phyloP scores from a whole-genome alignment of 179 eudicot species.

The Spinacia oleracea region DNA sequence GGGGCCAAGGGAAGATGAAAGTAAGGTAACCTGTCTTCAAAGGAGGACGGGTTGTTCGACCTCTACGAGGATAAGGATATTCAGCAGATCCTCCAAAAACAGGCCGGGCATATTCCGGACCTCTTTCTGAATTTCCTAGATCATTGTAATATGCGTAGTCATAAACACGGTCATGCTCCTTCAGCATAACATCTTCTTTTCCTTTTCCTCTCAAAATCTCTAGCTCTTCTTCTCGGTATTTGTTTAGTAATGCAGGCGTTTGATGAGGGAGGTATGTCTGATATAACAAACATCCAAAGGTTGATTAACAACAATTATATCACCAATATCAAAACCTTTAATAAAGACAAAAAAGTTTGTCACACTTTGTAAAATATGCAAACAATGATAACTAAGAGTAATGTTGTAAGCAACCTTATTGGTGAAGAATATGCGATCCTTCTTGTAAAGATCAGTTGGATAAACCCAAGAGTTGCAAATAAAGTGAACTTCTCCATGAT shows the following conservation, averaged over 20 bases:
- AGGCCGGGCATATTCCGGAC: constrained; percentile 45
- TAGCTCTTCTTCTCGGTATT: constrained; percentile 61
- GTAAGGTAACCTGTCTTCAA: constrained; percentile 43
- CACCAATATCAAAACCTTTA: background rate
- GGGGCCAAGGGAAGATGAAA: background rate
- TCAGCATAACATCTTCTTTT: constrained; percentile 37
- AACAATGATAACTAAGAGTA: background rate
- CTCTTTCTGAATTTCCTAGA: constrained; percentile 66
- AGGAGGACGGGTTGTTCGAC: constrained; percentile 69
- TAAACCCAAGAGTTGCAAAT: constrained; percentile 65
- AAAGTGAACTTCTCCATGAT: constrained; percentile 38
- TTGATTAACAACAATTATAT: background rate
- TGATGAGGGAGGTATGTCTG: constrained; percentile 63
- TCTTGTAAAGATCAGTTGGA: constrained; percentile 35
- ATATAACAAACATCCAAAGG: background rate
- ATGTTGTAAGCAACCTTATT: constrained; percentile 38
- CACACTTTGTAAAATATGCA: background rate
- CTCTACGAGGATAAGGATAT: constrained; percentile 82
- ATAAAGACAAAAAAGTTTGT: background rate
- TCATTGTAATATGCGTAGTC: constrained; percentile 82
- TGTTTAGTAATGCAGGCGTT: constrained; percentile 51
- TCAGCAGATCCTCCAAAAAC: constrained; percentile 64
- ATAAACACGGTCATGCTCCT: constrained; percentile 84
- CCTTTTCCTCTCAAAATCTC: constrained; percentile 62
- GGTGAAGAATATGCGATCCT: constrained; percentile 51